A percentile compares a stretch with the other conserved stretches of the same genome.
Evolutionary conservation across 2,329 filamentous ascomycete genomes (phyloP).

Genomic region (Thielaviopsis punctulata): DNA sequence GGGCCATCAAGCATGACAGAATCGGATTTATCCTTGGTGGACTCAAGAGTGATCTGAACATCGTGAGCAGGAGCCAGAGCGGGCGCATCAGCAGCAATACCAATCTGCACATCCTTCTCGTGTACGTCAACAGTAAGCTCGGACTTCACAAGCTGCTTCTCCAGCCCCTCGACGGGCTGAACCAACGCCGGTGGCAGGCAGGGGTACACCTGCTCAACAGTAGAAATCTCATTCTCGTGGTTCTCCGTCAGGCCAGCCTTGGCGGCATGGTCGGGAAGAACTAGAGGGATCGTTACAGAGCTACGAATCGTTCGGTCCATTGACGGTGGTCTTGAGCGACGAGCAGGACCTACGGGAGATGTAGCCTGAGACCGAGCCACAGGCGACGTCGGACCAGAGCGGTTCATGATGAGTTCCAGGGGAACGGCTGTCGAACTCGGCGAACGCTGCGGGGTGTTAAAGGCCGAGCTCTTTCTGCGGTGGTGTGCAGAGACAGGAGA

Average conservation of each 20-base stretch:
- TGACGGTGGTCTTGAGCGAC: slow-evolving; percentile 24
- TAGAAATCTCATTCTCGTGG: background rate
- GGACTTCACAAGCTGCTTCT: background rate
- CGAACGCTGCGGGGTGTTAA: slow-evolving; percentile 19
- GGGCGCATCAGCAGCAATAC: too few relatives aligned
- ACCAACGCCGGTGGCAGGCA: background rate
- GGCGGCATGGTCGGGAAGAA: slow-evolving; percentile 14
- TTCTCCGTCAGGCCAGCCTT: background rate
- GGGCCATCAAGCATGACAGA: background rate
- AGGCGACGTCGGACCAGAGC: slow-evolving; percentile 28
- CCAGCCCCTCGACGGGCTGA: background rate
- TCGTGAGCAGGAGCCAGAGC: slow-evolving; percentile 19
- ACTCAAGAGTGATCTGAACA: background rate
- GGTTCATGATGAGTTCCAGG: slow-evolving; percentile 33
- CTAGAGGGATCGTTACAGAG: slow-evolving; percentile 16
- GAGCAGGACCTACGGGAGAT: slow-evolving; percentile 5
- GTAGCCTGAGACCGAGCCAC: slow-evolving; percentile 1
- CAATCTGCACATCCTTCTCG: too few relatives aligned
- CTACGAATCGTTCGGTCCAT: slow-evolving; percentile 12
- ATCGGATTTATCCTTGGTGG: background rate
- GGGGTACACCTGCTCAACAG: background rate
- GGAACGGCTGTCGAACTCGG: slow-evolving; percentile 42
- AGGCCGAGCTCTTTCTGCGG: background rate
- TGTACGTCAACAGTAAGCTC: background rate
- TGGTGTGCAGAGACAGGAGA: background rate